Percentiles rank a stretch among this genome's conserved stretches.
Evolutionary conservation across 1,284 basidiomycete species (phyloP).

Genomic region (Vanrija humicola): DNA sequence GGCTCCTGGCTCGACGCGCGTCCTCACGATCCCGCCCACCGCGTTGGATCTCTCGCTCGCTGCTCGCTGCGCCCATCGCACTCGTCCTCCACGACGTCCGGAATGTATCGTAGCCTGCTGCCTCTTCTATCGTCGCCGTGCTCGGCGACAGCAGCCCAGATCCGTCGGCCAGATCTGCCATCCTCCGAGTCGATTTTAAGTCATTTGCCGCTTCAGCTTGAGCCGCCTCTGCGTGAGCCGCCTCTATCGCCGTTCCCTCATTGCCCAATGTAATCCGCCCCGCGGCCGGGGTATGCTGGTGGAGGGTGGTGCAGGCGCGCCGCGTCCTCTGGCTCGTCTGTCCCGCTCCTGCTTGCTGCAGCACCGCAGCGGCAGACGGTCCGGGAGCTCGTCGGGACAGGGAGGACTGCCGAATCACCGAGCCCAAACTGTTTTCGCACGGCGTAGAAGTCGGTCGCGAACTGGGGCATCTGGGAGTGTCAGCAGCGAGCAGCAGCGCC

Average conservation of each 20-base stretch:
- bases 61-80: no score
- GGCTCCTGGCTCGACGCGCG: no score
- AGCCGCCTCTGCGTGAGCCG: no score
- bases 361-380: constrained; percentile 5
- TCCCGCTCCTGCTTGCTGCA: not conserved
- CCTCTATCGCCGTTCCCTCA: not conserved
- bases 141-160: no score
- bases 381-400: constrained; percentile 2
- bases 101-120: no score
- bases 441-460: constrained; percentile 13
- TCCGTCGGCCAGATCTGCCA: no score
- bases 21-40: no score
- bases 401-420: constrained; percentile 5
- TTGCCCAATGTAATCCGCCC: not conserved
- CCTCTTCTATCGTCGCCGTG: no score
- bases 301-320: not conserved
- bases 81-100: no score
- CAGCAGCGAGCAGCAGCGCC: not conserved
- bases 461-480: constrained; percentile 11
- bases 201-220: no score
- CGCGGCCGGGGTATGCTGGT: not conserved
- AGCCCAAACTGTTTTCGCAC: constrained; percentile 12
- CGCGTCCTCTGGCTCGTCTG: not conserved
- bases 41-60: no score
- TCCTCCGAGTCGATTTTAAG: no score